Evolutionary conservation across 2,329 filamentous ascomycete genomes (phyloP), one percentile per base, ranked within the genome.

Genomic region (Cercospora zeae-maydis): DNA sequence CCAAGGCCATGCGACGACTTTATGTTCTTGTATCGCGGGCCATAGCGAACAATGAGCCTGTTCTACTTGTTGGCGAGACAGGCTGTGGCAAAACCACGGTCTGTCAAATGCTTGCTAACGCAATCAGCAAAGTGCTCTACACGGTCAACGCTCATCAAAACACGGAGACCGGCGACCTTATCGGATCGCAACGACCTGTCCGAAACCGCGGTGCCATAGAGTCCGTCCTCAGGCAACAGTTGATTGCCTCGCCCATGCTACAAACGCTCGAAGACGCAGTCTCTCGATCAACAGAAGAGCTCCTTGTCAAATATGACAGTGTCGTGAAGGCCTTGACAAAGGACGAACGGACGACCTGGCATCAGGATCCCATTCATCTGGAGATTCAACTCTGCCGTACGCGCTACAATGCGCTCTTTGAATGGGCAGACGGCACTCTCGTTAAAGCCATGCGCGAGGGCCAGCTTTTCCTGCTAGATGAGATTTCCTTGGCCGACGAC

Each of bases 81-180:
- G 95, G 95, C 5, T 98, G 93, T 72, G 95, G 96, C 64, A 99
- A 99, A 79, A 99, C 95, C 0, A 97, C 93, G 1, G 90, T 99
- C 6, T 96, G 92, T 69, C 95, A 99, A 75, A 84, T 96, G 73
- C 83, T 98, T 58, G 92, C 95, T 2, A 89, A 96, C 72, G 89
- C 91, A 3, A 83, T 91, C 66, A 81, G 82, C 14, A 92, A 89
- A 71, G 81, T 90, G 66, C 80, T 99, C 39, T 88, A 93, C 69
- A 95, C 93, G 69, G 89, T 99, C 72, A 99, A 99, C 74, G 95
- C 96, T 2, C 96, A 99, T 76, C 93, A 98, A 70, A 99, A 99
- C 68, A 93, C 95, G 0, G 96, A 99, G 75, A 98, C 96, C 0
- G 93, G 95, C 14, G 95, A 99, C 76, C 82, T 99, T 10, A 98